Evolutionary conservation across 148 eudicot species (phyloP).

Genomic region (Polygonum aviculare): DNA sequence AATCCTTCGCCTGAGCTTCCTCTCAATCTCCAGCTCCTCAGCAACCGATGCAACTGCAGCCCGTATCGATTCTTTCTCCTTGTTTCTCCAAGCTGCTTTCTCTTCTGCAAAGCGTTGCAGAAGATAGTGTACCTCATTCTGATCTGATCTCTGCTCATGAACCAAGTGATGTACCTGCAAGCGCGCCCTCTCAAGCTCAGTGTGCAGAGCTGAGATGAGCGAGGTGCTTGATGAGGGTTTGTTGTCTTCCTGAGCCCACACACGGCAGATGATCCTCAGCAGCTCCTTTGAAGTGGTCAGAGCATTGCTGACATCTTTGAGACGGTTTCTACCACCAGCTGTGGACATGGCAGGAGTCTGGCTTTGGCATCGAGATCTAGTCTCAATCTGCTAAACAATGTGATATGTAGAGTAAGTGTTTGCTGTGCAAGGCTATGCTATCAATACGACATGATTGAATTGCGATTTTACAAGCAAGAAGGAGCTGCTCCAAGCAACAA

Average conservation of each 20-base stretch:
- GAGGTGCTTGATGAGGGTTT: constrained; percentile 75
- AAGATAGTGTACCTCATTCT: constrained; percentile 46
- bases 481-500: not conserved
- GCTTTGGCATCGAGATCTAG: constrained; percentile 56
- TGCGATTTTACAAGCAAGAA: not conserved
- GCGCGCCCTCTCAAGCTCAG: constrained; percentile 92
- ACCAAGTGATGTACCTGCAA: constrained; percentile 70
- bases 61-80: constrained; percentile 52
- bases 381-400: constrained; percentile 43
- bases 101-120: constrained; percentile 74
- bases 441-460: not conserved
- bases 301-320: constrained; percentile 77
- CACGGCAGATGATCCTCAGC: constrained; percentile 65
- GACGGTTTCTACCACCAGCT: constrained; percentile 34
- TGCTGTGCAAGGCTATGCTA: not conserved
- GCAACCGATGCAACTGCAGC: constrained; percentile 61
- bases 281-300: constrained; percentile 90
- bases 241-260: constrained; percentile 54
- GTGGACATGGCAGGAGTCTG: constrained; percentile 45
- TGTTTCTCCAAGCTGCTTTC: constrained; percentile 66
- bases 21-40: constrained; percentile 69
- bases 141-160: constrained; percentile 62
- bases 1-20: constrained; percentile 54
- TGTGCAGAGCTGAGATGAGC: constrained; percentile 72
- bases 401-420: not conserved